phyloP scores from a whole-genome alignment of 495 filamentous ascomycete genomes.

The Neohortaea acidophila region DNA sequence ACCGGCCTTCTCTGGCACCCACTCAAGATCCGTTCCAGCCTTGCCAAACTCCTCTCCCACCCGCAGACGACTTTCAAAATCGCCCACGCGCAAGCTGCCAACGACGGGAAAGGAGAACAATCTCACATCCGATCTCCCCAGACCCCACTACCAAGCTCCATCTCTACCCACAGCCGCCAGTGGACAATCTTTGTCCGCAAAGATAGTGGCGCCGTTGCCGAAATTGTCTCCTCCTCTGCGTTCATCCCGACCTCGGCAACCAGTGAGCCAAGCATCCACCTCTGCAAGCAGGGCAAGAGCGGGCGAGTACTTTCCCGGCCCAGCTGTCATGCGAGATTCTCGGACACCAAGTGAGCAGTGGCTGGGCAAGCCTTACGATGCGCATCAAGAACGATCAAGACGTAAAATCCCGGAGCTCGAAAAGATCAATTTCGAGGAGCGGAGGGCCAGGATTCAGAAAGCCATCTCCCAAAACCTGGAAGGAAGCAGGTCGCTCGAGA shows the following conservation, averaged over 20 bases:
- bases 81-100: conserved; percentile 8
- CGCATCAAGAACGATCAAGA: conserved; percentile 19
- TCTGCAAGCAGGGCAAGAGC: conserved; percentile 48
- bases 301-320: conserved; percentile 30
- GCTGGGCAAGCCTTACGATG: conserved; percentile 16
- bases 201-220: conserved; percentile 45
- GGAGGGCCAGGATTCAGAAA: conserved; percentile 60
- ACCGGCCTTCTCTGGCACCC: conserved; percentile 31
- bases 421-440: conserved; percentile 62
- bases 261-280: conserved; percentile 58
- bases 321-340: conserved; percentile 2
- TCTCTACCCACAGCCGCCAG: conserved; percentile 5
- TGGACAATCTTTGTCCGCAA: conserved; percentile 44
- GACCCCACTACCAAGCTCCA: conserved; percentile 15
- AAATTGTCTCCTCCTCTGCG: conserved; percentile 61
- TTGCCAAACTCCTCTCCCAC: conserved; percentile 14
- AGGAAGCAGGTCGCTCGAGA: conserved; percentile 25
- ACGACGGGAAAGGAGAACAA: conserved; percentile 6
- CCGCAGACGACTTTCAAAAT: conserved; percentile 9
- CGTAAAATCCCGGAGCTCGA: conserved; percentile 42
- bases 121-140: conserved; percentile 4
- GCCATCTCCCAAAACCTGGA: conserved; percentile 65
- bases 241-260: conserved; percentile 66
- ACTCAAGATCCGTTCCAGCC: conserved; percentile 32
- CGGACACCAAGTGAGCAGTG: conserved; percentile 14